These are phyloP conservation scores for Terfezia boudieri DNA, from an alignment of 495 filamentous ascomycete genomes.

Conservation along the genomic window DNA sequence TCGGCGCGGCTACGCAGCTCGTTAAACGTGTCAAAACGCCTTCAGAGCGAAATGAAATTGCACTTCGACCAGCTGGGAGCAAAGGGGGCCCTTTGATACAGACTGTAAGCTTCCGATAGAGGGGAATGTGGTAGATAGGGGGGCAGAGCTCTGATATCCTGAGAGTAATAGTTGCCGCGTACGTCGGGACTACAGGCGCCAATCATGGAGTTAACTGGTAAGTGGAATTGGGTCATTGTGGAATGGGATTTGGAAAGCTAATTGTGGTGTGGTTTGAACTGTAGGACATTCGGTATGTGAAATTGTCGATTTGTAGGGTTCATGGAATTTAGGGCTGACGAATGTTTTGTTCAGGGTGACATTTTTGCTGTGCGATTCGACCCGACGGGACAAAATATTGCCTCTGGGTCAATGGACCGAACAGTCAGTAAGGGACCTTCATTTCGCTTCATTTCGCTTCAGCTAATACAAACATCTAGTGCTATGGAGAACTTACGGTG, in stretches of 20 bases:
- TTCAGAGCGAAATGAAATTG: conserved; percentile 31
- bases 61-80: conserved; percentile 28
- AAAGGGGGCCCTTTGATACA: conserved; percentile 53
- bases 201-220: conserved; percentile 70
- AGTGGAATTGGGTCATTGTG: background rate
- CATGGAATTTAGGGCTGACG: background rate
- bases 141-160: conserved; percentile 8
- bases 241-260: background rate
- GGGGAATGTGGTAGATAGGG: conserved; percentile 7
- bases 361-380: conserved; percentile 84
- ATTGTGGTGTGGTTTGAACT: background rate
- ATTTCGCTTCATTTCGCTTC: background rate
- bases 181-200: conserved; percentile 77
- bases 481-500: conserved; percentile 76
- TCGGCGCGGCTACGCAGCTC: conserved; percentile 51
- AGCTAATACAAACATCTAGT: conserved; percentile 29
- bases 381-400: conserved; percentile 64
- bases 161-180: conserved; percentile 40
- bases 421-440: conserved; percentile 46
- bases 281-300: conserved; percentile 29
- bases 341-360: conserved; percentile 29
- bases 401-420: conserved; percentile 88
- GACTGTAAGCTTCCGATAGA: background rate
- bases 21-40: conserved; percentile 55
- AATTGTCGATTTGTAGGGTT: background rate